phyloP scores from a whole-genome alignment of 345 rosid species.

The Gossypium stocksii region DNA sequence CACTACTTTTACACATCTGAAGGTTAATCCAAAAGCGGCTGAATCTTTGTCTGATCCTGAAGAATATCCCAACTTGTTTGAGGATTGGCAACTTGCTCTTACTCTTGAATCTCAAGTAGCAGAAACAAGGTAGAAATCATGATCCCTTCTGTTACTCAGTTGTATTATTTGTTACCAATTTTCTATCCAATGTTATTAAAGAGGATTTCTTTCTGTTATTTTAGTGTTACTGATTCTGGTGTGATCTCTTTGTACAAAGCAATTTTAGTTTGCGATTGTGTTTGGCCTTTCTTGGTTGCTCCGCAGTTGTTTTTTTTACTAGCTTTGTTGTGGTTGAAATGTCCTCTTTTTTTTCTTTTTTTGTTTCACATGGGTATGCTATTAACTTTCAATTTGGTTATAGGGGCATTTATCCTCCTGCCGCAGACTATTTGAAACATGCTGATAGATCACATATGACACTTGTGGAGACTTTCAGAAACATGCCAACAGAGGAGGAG shows the following conservation, averaged over 20 bases:
- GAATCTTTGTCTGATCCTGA: conserved; percentile 98
- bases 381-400: conserved; percentile 23
- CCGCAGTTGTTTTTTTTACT: background rate
- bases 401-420: conserved; percentile 64
- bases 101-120: conserved; percentile 71
- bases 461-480: conserved; percentile 84
- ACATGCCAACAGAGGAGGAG: conserved; percentile 76
- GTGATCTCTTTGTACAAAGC: background rate
- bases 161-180: background rate
- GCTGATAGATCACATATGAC: conserved; percentile 65
- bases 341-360: too few species aligned
- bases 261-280: conserved; percentile 3
- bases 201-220: background rate
- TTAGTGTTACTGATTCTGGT: background rate
- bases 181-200: conserved; percentile 12
- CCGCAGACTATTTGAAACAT: conserved; percentile 59
- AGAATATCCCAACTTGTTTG: conserved; percentile 94
- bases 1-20: conserved; percentile 15
- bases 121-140: conserved; percentile 57
- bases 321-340: background rate
- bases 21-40: conserved; percentile 98
- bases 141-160: background rate
- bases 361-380: conserved; percentile 3
- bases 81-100: conserved; percentile 95
- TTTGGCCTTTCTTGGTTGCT: background rate